Base-by-base conservation (phyloP, 768 basidiomycete genomes). In the Boletus patriciae region DNA sequence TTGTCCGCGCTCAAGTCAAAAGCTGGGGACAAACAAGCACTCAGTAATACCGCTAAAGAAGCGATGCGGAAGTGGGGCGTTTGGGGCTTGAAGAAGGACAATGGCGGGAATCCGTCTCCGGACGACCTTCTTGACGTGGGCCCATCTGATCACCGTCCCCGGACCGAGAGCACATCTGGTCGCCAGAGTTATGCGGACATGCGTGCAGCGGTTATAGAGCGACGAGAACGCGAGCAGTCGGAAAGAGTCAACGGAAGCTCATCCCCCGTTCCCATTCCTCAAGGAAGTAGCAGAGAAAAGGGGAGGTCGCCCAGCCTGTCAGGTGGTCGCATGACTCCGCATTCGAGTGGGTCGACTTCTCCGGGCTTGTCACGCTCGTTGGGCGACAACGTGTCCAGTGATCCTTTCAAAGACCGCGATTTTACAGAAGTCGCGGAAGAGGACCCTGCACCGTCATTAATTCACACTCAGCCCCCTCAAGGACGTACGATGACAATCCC, bases 1-100 rank as follows among this genome's bases (percentile, higher is more conserved):
- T 81, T 96, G 46, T 83, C 89, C 18, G 86, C 88, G 23, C 79
- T 92, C 50, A 90, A 88, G 68, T 84, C 90, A 7, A 87, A 87
- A 42, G 83, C 86, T 0, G 76, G 74, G 23, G 94, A 95, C 71
- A 95, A 93, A 68, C 89, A 94, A 70, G 90, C 90, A 8, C 75
- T 95, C 43, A 87, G 85, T 60, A 87, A 90, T 63, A 84, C 89
- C 0, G 91, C 94, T 13, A 90, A 88, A 68, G 95, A 97, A 66
- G 82, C 90, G 10, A 87, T 97, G 80, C 85, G 88, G 57, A 96
- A 96, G 69, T 96, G 93, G 93, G 87, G 93, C 23, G 86, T 85
- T 55, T 94, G 92, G 88, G 77, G 82, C 13, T 65, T 85, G 69
- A 84, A 80, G 74, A 86, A 83, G 69, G 84, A 86, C 54, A 70